phyloP scores from a whole-genome alignment of 2,329 filamentous ascomycete species.

The Dryadomyces quercus-mongolicae region DNA sequence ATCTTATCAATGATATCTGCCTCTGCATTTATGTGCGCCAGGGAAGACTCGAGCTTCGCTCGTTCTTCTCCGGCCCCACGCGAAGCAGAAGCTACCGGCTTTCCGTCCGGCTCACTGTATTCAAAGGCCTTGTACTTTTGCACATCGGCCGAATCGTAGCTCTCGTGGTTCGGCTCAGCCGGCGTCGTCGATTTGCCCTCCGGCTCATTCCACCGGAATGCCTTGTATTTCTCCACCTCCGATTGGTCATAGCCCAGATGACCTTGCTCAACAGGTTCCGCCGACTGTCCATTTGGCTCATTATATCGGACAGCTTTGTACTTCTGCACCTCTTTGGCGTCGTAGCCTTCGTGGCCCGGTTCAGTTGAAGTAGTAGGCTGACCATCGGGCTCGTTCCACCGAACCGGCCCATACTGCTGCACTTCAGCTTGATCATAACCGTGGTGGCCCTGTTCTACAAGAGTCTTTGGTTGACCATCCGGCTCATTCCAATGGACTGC shows the following conservation, averaged over 20 bases:
- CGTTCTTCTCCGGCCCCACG: slow-evolving; percentile 12
- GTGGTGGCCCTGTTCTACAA: not conserved
- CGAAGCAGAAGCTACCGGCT: slow-evolving; percentile 2
- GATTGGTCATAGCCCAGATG: slow-evolving; percentile 11
- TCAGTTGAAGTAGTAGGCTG: slow-evolving; percentile 10
- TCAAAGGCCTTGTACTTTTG: slow-evolving; percentile 12
- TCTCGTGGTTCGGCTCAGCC: slow-evolving; percentile 8
- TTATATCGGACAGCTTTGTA: slow-evolving; percentile 15
- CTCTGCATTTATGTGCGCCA: slow-evolving; percentile 17
- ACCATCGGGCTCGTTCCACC: slow-evolving; percentile 21
- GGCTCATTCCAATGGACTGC: slow-evolving; percentile 11
- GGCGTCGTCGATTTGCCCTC: slow-evolving; percentile 11
- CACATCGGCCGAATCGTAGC: slow-evolving; percentile 10
- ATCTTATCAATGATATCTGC: slow-evolving; percentile 19
- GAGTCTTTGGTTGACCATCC: slow-evolving; percentile 10
- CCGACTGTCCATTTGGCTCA: slow-evolving; percentile 15
- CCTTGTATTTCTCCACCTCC: slow-evolving; percentile 13
- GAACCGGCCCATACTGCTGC: slow-evolving; percentile 18
- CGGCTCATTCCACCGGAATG: slow-evolving; percentile 12
- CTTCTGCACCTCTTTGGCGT: slow-evolving; percentile 8
- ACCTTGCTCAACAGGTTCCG: not conserved
- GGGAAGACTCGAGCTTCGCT: slow-evolving; percentile 17
- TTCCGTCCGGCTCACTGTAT: slow-evolving; percentile 14
- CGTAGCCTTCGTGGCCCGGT: slow-evolving; percentile 14
- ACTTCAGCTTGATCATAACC: slow-evolving; percentile 6